These are phyloP conservation scores for Modicella reniformis DNA, from an alignment of 371 early-diverging fungal species.

Conservation along the genomic window DNA sequence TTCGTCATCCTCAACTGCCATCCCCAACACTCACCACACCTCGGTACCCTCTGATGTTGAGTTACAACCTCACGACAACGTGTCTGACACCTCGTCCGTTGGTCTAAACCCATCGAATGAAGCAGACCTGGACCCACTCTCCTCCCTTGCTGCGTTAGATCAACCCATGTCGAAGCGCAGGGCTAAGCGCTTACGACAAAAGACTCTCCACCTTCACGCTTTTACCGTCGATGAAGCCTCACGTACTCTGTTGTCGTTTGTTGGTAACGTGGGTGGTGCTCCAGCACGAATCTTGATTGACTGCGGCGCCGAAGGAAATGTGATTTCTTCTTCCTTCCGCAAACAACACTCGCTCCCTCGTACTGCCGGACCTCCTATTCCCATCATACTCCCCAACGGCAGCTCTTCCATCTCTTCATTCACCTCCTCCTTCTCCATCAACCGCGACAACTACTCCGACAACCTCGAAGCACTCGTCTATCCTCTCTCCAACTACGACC, in stretches of 20 bases:
- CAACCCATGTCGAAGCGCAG: slow-evolving; percentile 5
- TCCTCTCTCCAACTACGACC: slow-evolving; percentile 15
- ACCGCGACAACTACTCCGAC: slow-evolving; percentile 8
- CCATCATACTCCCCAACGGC: slow-evolving; percentile 25
- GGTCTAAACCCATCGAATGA: no score
- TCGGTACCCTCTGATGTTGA: no score
- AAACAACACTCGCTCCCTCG: neutral
- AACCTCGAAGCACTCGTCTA: slow-evolving; percentile 12
- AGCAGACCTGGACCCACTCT: neutral
- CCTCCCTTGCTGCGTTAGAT: neutral
- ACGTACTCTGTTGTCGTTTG: slow-evolving; percentile 15
- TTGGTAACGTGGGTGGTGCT: slow-evolving; percentile 8
- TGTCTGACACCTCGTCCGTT: no score
- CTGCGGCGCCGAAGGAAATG: slow-evolving; percentile 22
- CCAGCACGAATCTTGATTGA: slow-evolving; percentile 30
- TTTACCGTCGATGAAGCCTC: slow-evolving; percentile 5
- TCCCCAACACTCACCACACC: no score
- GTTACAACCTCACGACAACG: slow-evolving; percentile 6
- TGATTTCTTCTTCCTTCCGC: slow-evolving; percentile 9
- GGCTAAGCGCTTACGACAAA: neutral
- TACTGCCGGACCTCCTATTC: slow-evolving; percentile 9
- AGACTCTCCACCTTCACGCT: neutral
- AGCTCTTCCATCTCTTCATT: neutral
- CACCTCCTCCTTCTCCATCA: slow-evolving; percentile 7
- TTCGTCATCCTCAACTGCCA: no score